phyloP scores from a whole-genome alignment of 140 eudicot species.

The Flaveria floridana region DNA sequence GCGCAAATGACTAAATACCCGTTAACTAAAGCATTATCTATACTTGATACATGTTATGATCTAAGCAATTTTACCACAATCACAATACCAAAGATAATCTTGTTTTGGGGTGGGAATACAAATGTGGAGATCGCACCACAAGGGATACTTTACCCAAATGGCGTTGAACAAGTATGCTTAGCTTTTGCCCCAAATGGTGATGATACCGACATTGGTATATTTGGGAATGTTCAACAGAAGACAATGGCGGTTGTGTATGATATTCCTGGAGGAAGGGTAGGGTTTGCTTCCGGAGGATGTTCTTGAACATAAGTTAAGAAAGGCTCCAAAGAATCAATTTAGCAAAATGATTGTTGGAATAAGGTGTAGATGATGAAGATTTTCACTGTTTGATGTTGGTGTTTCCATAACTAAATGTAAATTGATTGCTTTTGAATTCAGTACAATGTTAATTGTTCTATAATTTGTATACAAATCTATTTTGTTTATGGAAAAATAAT shows the following conservation, averaged over 20 bases:
- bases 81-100: conserved; percentile 42
- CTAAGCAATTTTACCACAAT: conserved; percentile 41
- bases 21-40: conserved; percentile 39
- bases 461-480: neutral
- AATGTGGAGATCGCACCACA: conserved; percentile 26
- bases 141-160: conserved; percentile 39
- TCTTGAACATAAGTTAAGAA: conserved; percentile 26
- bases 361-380: conserved; percentile 27
- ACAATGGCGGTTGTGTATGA: conserved; percentile 61
- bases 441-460: neutral
- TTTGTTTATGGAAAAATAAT: conserved; percentile 16
- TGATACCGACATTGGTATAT: conserved; percentile 41
- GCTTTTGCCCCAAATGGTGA: conserved; percentile 69
- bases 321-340: neutral
- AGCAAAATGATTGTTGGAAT: conserved; percentile 25
- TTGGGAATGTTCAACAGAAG: conserved; percentile 67
- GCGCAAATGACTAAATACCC: conserved; percentile 56
- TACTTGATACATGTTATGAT: conserved; percentile 87
- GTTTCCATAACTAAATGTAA: conserved; percentile 27
- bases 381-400: conserved; percentile 23
- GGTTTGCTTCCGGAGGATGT: conserved; percentile 66
- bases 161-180: conserved; percentile 41
- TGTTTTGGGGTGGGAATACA: conserved; percentile 48
- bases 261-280: conserved; percentile 62
- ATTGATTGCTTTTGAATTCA: conserved; percentile 27